phyloP scores from a whole-genome alignment of 805 yeast genomes.

The Helenozyma rhizophorensis region DNA sequence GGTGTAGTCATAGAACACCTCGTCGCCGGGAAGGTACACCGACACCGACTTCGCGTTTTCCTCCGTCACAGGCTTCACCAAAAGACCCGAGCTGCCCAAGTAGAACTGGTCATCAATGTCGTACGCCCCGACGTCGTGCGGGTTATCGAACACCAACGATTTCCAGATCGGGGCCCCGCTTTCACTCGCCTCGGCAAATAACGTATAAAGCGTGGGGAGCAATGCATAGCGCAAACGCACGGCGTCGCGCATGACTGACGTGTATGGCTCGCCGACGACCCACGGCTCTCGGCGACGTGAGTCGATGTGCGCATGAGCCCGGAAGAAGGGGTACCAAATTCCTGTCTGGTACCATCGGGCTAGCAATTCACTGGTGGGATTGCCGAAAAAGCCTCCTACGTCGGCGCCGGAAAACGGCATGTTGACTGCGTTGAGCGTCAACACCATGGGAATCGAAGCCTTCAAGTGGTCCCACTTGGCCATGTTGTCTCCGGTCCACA shows the following conservation, averaged over 20 bases:
- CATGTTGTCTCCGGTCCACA: conserved; percentile 98
- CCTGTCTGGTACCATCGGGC: conserved; percentile 97
- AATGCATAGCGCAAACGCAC: conserved; percentile 69
- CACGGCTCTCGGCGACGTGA: conserved; percentile 91
- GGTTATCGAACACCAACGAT: conserved; percentile 60
- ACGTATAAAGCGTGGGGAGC: conserved; percentile 76
- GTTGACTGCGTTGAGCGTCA: conserved; percentile 77
- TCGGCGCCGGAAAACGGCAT: conserved; percentile 95
- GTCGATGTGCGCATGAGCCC: conserved; percentile 97
- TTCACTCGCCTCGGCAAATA: conserved; percentile 59
- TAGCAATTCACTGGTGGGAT: conserved; percentile 76
- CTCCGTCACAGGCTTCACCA: conserved; percentile 76
- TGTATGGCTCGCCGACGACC: conserved; percentile 72
- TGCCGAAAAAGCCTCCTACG: conserved; percentile 94
- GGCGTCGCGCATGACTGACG: conserved; percentile 62
- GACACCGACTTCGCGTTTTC: conserved; percentile 40
- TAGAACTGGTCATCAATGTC: conserved; percentile 80
- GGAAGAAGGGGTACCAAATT: conserved; percentile 91
- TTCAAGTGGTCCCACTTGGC: conserved; percentile 86
- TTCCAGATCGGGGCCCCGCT: conserved; percentile 67
- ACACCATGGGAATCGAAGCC: conserved; percentile 80
- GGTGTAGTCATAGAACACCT: conserved; percentile 52
- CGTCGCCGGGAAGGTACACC: conserved; percentile 52
- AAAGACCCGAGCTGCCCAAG: conserved; percentile 62
- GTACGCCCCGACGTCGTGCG: conserved; percentile 44